Evolutionary conservation across 2,329 filamentous ascomycete species (phyloP).

Genomic region (Xylaria sp.): DNA sequence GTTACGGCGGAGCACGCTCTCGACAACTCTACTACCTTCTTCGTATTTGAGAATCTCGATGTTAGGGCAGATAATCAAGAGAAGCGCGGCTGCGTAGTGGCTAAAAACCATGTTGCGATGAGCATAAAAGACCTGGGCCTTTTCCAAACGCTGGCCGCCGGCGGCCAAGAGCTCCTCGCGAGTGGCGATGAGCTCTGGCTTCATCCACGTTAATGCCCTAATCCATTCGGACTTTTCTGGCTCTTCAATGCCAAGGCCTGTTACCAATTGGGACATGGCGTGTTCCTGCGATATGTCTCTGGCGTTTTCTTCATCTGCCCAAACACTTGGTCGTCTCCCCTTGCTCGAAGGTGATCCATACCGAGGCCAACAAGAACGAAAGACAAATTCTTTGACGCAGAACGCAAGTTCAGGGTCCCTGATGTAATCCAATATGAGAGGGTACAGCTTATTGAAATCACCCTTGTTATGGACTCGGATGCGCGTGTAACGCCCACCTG

Average conservation of each 20-base stretch:
- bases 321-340: not conserved
- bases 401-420: conserved; percentile 11
- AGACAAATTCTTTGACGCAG: conserved; percentile 16
- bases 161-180: not conserved
- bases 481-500: conserved; percentile 2
- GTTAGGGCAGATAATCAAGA: conserved; percentile 14
- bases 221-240: conserved; percentile 2
- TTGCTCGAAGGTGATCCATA: not conserved
- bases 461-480: not conserved
- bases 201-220: conserved; percentile 15
- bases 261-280: not conserved
- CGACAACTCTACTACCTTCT: not conserved
- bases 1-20: conserved; percentile 12
- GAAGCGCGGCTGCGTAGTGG: conserved; percentile 8
- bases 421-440: conserved; percentile 13
- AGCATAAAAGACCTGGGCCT: not conserved
- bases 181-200: conserved; percentile 9
- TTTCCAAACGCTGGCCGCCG: not conserved
- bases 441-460: conserved; percentile 9
- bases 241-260: conserved; percentile 6
- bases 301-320: not conserved
- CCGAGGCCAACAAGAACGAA: not conserved
- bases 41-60: conserved; percentile 13
- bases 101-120: not conserved
- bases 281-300: conserved; percentile 15